Percentiles rank a stretch among this genome's conserved stretches.
These are phyloP conservation scores for Speleostelium caveatum DNA, from an alignment of 78 protist genomes.

Conservation along the genomic window DNA sequence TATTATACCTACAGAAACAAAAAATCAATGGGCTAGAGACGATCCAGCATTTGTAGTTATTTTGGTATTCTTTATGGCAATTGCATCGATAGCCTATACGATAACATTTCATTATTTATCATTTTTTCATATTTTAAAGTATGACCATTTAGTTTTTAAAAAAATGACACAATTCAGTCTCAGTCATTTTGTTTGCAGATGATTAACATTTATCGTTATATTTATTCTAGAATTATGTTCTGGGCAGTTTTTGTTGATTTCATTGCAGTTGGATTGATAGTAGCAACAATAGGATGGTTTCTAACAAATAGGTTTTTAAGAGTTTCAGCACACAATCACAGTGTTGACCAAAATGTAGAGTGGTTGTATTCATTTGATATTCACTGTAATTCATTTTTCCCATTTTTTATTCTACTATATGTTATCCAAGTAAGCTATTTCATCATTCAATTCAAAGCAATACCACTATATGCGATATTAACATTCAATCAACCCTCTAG, in stretches of 20 bases:
- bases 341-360: slow-evolving; percentile 92
- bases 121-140: slow-evolving; percentile 52
- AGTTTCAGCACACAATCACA: slow-evolving; percentile 67
- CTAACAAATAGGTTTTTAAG: slow-evolving; percentile 74
- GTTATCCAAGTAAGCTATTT: slow-evolving; percentile 86
- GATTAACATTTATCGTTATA: neutral
- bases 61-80: slow-evolving; percentile 74
- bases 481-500: slow-evolving; percentile 9
- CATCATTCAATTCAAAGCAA: neutral
- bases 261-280: slow-evolving; percentile 73
- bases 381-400: slow-evolving; percentile 97
- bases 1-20: slow-evolving; percentile 74
- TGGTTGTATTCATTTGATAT: slow-evolving; percentile 96
- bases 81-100: slow-evolving; percentile 82
- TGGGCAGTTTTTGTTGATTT: slow-evolving; percentile 89
- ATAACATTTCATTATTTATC: slow-evolving; percentile 71
- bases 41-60: slow-evolving; percentile 97
- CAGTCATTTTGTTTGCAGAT: neutral
- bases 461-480: neutral
- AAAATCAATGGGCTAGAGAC: slow-evolving; percentile 97
- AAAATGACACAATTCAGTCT: neutral
- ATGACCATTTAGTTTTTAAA: neutral
- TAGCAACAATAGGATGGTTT: slow-evolving; percentile 86
- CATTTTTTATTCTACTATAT: slow-evolving; percentile 84
- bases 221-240: slow-evolving; percentile 68